Evolutionary conservation across 805 yeast genomes (phyloP).

Genomic region (Candida piceae): DNA sequence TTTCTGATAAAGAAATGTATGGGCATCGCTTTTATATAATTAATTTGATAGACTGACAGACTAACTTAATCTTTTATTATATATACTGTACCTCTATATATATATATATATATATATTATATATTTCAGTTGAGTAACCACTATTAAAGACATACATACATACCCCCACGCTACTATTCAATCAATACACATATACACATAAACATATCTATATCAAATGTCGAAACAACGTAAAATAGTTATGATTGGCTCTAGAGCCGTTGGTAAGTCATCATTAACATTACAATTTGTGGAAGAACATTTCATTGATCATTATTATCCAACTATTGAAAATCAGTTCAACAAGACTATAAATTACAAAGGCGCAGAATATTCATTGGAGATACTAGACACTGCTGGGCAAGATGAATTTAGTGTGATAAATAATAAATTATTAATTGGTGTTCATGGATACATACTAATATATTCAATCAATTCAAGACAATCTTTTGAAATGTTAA

Average conservation of each 20-base stretch:
- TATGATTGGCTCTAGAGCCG: constrained; percentile 82
- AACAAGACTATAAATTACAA: constrained; percentile 62
- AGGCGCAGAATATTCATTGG: constrained; percentile 73
- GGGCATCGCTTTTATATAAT: too few species aligned
- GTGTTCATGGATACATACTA: constrained; percentile 77
- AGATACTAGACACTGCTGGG: constrained; percentile 89
- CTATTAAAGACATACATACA: too few species aligned
- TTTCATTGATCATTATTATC: constrained; percentile 84
- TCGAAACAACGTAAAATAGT: constrained; percentile 68
- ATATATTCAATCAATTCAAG: constrained; percentile 79
- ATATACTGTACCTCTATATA: too few species aligned
- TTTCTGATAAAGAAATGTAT: too few species aligned
- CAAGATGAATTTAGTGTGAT: constrained; percentile 84
- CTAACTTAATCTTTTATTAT: too few species aligned
- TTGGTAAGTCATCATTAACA: constrained; percentile 82
- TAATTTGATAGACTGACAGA: too few species aligned
- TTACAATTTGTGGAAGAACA: constrained; percentile 84
- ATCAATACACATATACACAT: too few species aligned
- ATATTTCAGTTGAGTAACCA: too few species aligned
- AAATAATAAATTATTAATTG: constrained; percentile 72
- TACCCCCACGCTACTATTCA: too few species aligned
- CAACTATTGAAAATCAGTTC: constrained; percentile 85
- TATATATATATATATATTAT: too few species aligned
- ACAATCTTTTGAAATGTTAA: constrained; percentile 71
- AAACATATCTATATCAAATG: too few species aligned